Evolutionary conservation across 352 stramenopile genomes (phyloP), one percentile per base, ranked within the genome.

Genomic region (Discostella stelligera): DNA sequence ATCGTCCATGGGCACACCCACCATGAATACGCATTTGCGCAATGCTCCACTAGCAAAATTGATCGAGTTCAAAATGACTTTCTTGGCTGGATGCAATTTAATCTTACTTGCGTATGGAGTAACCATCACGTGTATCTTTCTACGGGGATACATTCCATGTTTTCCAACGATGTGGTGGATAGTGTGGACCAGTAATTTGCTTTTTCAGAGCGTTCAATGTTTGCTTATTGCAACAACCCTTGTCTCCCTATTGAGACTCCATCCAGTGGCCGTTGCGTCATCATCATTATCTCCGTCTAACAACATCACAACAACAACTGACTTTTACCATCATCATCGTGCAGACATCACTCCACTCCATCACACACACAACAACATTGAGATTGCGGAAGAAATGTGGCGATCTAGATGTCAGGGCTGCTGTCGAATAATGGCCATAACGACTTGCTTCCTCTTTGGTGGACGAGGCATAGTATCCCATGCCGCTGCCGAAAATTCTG

Each of bases 371-470:
- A 60, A 74, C 41, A 77, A 79, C 46, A 21, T 82, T 18, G 71
- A 87, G 50, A 69, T 91, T 20, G 77, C 80, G 1, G 84, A 92
- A 76, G 83, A 92, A 74, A 80, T 91, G 61, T 93, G 88, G 88
- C 65, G 71, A 16, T 72, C 84, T 23, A 66, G 88, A 67, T 94
- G 89, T 72, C 55, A 86, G 13, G 77, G 66, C 16, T 85, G 85
- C 32, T 94, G 85, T 74, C 61, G 83, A 32, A 86, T 85, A 48
- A 49, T 88, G 18, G 77, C 71, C 3, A 62, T 85, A 37, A 81
- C 77, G 9, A 94, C 86, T 0, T 94, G 89, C 50, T 94, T 88
- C 66, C 32, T 92, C 16, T 94, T 94, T 80, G 89, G 89, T n/a
- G 89, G 89, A 41, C 65, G 82, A 32, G 80, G 89, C 23, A 80